Evolutionary conservation across 1,284 basidiomycete genomes (phyloP).

Genomic region (Apiotrichum gracile): DNA sequence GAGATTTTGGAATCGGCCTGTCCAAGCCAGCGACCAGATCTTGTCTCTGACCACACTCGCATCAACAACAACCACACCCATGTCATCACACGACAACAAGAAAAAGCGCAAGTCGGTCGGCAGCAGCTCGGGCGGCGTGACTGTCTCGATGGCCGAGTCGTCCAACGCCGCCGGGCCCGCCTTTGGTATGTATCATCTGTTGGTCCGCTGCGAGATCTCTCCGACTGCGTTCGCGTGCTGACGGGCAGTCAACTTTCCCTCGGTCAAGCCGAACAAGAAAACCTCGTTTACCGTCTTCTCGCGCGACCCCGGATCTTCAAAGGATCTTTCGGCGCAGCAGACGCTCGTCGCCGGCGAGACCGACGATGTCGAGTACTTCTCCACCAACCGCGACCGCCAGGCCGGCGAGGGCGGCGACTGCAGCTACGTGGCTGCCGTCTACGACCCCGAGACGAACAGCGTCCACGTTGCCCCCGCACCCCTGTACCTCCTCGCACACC

Average conservation of each 20-base stretch:
- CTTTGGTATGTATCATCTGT: constrained; percentile 54
- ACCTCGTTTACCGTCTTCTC: constrained; percentile 65
- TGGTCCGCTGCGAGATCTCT: no score
- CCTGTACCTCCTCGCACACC: constrained; percentile 67
- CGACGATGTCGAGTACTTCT: constrained; percentile 59
- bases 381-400: constrained; percentile 49
- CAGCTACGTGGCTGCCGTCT: constrained; percentile 48
- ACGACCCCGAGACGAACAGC: constrained; percentile 63
- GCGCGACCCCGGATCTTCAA: constrained; percentile 35
- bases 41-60: background rate
- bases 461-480: constrained; percentile 61
- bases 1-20: constrained; percentile 4
- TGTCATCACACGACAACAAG: constrained; percentile 15
- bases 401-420: constrained; percentile 52
- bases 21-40: no score
- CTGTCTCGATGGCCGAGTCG: constrained; percentile 38
- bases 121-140: constrained; percentile 4
- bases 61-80: background rate
- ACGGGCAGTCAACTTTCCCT: constrained; percentile 66
- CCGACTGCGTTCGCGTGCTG: no score
- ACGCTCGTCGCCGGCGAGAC: constrained; percentile 65
- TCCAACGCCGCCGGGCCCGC: constrained; percentile 59
- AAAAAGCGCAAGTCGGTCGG: constrained; percentile 36
- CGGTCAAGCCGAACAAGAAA: constrained; percentile 56
- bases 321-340: constrained; percentile 51